Base-by-base conservation (phyloP, 352 stramenopile genomes). In the Pythium aquatile region DNA sequence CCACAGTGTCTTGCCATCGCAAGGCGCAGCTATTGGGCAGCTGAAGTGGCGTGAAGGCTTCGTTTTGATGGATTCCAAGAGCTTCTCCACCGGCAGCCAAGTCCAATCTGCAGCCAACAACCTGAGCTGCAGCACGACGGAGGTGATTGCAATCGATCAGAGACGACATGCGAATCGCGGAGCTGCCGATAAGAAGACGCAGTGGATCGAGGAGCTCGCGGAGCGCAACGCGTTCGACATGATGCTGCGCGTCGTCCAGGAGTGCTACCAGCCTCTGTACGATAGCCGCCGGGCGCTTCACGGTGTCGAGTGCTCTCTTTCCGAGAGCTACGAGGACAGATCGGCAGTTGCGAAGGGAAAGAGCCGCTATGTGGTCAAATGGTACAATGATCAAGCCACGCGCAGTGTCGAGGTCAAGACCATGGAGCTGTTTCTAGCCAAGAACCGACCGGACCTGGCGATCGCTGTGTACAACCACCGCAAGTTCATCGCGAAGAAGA, bases 21-120 rank as follows among this genome's bases (percentile, higher is more conserved):
- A 30, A 57, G 40, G 10, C 47, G 47, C 13, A 16, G 28, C 29
- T 32, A 32, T 24, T 5, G 24, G 14, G 47, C 3, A 13, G 33
- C 58, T 58, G 58, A 26, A 32, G 37, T 65, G 58, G 58, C 58
- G 58, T 57, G 28, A 10, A 17, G 16, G 28, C 26, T n/a, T 11
- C 29, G 17, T 20, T 35, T 55, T 28, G 49, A 20, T 20, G 4
- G 29, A 55, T 20, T 40, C 6, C 11, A 55, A 17, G 26, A 39
- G 33, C 16, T 32, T 35, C 49, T 32, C 26, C 10, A 55, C 20
- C 5, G n/a, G 26, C 35, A 14, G 7, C 35, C 35, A 40, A 40
- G 35, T 16, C 2, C 7, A 40, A 8, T 2, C 35, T 10, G 14
- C 35, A 16, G 10, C 10, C 35, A 40, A 40, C 35, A 16, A 40